Base-by-base conservation (phyloP, 495 filamentous ascomycete genomes). In the Poronia punctata region DNA sequence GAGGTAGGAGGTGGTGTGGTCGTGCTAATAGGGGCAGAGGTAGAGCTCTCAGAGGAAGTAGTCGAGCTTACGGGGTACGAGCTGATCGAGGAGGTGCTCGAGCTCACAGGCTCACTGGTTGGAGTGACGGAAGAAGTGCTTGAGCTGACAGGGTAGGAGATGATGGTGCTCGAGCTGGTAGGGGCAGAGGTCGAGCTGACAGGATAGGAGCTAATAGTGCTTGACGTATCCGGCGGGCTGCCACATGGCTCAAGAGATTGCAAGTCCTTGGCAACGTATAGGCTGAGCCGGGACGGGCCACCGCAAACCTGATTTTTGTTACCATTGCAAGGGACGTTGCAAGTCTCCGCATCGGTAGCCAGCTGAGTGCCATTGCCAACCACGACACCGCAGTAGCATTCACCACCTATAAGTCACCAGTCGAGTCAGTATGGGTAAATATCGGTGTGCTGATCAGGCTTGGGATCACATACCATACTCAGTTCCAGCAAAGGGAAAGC, bases 401-500 rank as follows among this genome's bases (percentile, higher is more conserved):
- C 53, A 33, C 57, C 59, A 31, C 35, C 41, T 44, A 36, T 22
- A 53, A 10, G 33, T 16, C n/a, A 29, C 10, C 11, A 29, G 11
- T 37, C 48, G 8, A 54, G 51, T 14, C 26, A 55, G 33, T n/a
- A n/a, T n/a, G n/a, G n/a, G n/a, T n/a, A n/a, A n/a, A n/a, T n/a
- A n/a, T n/a, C n/a, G n/a, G n/a, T n/a, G n/a, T n/a, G n/a, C n/a
- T n/a, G n/a, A n/a, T n/a, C n/a, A n/a, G 22, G 11, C 14, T 18
- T 5, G 9, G 6, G 9, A 24, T 31, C 16, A 25, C 41, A 10
- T 55, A 24, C 60, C 63, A 45, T 55, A 76, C 55, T 76, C 67
- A 11, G 70, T 64, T 40, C 72, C 72, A 6, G 71, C 72, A 29
- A 73, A 67, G 9, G 70, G 64, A 46, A 66, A 75, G 18, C 69